Base-by-base conservation (phyloP, 164 flowering plant species). In the Vitis vinifera region DNA sequence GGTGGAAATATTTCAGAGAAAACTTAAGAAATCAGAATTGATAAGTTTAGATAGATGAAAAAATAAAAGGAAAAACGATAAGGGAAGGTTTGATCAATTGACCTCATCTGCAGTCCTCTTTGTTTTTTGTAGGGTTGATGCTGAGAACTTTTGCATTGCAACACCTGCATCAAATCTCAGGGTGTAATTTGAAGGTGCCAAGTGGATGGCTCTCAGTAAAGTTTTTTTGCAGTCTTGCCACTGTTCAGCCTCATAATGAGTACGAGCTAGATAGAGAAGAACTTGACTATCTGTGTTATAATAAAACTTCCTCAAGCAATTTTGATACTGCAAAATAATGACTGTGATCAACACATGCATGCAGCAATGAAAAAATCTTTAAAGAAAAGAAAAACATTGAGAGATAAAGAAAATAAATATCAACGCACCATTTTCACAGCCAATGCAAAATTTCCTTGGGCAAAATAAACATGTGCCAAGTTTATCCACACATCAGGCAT, bases 401-500 rank as follows among this genome's bases (percentile, higher is more conserved):
- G 8, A 29, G 62, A 23, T 1, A 17, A 57, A 52, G 30, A 48
- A 57, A 51, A 48, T 55, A 55, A 44, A 57, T 58, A 3, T 55
- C 47, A 51, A 72, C 73, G 63, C 47, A 86, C 99, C 98, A 93
- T 91, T 84, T 95, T 93, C 70, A 95, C 93, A 72, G 99, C 97
- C 71, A 86, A 77, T 11, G 94, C 78, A 83, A 88, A 93, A 72
- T 93, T 90, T n/a, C 99, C 99, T 73, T 93, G 97, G 65, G 99
- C 98, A 84, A 91, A 95, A 82, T 91, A 92, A 70, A 95, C 93
- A 84, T 93, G 99, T 27, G 92, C 99, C 76, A 95, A 70, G 76
- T 95, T 95, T 69, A 95, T 85, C 98, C 99, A 93, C 65, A 91
- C 97, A 79, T 93, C 99, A 53, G 99, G 97, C 97, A 93, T 93